A percentile compares a stretch with the other conserved stretches of the same genome.
phyloP scores from a whole-genome alignment of 805 yeast species.

The Wickerhamiella bombiphila region DNA sequence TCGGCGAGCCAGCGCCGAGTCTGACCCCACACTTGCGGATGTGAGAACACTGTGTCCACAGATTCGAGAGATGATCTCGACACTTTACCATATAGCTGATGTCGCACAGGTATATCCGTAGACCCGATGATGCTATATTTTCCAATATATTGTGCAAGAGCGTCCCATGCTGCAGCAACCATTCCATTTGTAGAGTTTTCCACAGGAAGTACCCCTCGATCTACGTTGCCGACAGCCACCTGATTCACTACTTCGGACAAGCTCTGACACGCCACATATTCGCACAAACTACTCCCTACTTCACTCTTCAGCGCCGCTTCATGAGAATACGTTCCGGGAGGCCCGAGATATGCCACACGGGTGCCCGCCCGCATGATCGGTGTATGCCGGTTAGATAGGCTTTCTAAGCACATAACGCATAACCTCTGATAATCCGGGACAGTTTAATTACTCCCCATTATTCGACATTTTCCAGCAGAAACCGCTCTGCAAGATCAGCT shows the following conservation, averaged over 20 bases:
- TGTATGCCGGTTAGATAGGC: too few relatives aligned
- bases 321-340: slow-evolving; percentile 85
- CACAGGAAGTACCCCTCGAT: slow-evolving; percentile 69
- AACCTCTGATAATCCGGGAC: too few relatives aligned
- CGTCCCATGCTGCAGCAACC: slow-evolving; percentile 72
- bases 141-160: slow-evolving; percentile 35
- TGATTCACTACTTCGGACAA: slow-evolving; percentile 47
- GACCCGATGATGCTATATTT: slow-evolving; percentile 51
- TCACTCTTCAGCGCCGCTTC: slow-evolving; percentile 34
- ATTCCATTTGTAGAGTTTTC: slow-evolving; percentile 94
- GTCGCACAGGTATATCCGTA: slow-evolving; percentile 70
- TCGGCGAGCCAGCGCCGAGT: slow-evolving; percentile 40
- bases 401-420: too few relatives aligned
- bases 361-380: too few relatives aligned
- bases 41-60: slow-evolving; percentile 58
- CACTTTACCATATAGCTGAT: slow-evolving; percentile 44
- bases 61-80: slow-evolving; percentile 26
- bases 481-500: too few relatives aligned
- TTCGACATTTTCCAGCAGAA: too few relatives aligned
- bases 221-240: slow-evolving; percentile 34
- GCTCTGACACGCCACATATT: slow-evolving; percentile 16
- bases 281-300: slow-evolving; percentile 4
- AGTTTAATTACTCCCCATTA: too few relatives aligned
- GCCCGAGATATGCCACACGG: slow-evolving; percentile 72
- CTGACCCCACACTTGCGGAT: slow-evolving; percentile 98